phyloP scores from a whole-genome alignment of 257 asterid genomes.

The Solanum pennellii region DNA sequence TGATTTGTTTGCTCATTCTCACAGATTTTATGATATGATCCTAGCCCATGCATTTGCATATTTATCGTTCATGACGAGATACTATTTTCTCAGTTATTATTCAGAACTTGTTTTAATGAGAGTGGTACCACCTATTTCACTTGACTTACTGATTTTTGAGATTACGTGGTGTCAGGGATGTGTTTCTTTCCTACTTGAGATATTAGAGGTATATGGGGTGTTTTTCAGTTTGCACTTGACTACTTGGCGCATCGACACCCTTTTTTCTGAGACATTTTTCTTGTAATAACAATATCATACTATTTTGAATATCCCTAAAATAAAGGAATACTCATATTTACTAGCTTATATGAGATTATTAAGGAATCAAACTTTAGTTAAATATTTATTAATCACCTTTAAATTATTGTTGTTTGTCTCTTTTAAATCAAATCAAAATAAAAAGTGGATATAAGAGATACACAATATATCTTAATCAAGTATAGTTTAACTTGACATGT shows the following conservation, averaged over 20 bases:
- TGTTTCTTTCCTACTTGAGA: not conserved
- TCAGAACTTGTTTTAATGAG: not conserved
- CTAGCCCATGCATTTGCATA: not conserved
- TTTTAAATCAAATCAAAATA: too few relatives aligned
- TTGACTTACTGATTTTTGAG: not conserved
- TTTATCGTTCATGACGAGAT: not conserved
- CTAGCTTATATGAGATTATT: too few relatives aligned
- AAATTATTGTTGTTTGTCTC: too few relatives aligned
- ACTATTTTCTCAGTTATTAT: not conserved
- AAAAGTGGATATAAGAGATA: too few relatives aligned
- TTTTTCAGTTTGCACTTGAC: not conserved
- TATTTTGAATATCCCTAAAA: too few relatives aligned
- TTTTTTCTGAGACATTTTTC: too few relatives aligned
- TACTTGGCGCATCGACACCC: not conserved
- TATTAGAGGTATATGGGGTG: not conserved
- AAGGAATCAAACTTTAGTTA: too few relatives aligned
- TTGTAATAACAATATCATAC: too few relatives aligned
- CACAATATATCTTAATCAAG: too few relatives aligned
- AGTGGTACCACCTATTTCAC: not conserved
- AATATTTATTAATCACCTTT: too few relatives aligned
- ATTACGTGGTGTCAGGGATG: not conserved
- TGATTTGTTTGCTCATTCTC: not conserved
- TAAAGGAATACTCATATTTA: too few relatives aligned
- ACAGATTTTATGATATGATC: not conserved
- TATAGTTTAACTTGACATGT: too few relatives aligned